Conservation (phyloP, 352 stramenopile species). For the Phytopythium montanum region DNA sequence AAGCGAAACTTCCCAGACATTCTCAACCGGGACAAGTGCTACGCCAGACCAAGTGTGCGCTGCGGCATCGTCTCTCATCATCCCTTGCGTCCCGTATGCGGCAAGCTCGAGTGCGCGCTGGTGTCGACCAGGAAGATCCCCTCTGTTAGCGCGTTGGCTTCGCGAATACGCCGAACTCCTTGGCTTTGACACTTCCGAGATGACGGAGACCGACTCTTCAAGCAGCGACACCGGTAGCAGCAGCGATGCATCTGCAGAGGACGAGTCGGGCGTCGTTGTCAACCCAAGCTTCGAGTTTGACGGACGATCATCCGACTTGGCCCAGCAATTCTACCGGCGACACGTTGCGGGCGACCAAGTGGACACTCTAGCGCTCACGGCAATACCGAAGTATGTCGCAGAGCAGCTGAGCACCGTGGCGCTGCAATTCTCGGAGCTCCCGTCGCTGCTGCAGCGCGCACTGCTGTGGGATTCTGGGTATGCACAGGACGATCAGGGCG, state of each 20-base stretch:
- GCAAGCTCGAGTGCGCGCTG: constrained; percentile 19
- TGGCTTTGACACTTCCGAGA: background rate
- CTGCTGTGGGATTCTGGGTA: constrained; percentile 39
- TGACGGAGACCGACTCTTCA: background rate
- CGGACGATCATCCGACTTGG: constrained; percentile 25
- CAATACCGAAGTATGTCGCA: constrained; percentile 15
- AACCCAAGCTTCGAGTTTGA: constrained; percentile 17
- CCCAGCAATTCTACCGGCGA: constrained; percentile 30
- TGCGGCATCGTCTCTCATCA: constrained; percentile 8
- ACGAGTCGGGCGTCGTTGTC: constrained; percentile 14
- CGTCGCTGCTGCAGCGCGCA: constrained; percentile 22
- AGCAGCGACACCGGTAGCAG: background rate
- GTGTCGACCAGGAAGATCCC: constrained; percentile 22
- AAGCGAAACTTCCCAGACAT: background rate
- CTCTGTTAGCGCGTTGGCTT: constrained; percentile 23
- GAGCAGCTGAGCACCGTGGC: constrained; percentile 14
- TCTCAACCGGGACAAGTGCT: background rate
- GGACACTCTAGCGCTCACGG: background rate
- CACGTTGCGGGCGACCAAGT: constrained; percentile 12
- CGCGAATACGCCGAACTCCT: constrained; percentile 12
- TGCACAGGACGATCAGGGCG: constrained; percentile 7
- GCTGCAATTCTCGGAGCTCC: constrained; percentile 20
- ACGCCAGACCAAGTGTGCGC: constrained; percentile 8
- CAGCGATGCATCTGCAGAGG: constrained; percentile 4
- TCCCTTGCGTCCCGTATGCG: constrained; percentile 27